Evolutionary conservation across 139 green algal genomes (phyloP), one percentile per base, ranked within the genome.

Genomic region (Pseudopediastrum boryanum): DNA sequence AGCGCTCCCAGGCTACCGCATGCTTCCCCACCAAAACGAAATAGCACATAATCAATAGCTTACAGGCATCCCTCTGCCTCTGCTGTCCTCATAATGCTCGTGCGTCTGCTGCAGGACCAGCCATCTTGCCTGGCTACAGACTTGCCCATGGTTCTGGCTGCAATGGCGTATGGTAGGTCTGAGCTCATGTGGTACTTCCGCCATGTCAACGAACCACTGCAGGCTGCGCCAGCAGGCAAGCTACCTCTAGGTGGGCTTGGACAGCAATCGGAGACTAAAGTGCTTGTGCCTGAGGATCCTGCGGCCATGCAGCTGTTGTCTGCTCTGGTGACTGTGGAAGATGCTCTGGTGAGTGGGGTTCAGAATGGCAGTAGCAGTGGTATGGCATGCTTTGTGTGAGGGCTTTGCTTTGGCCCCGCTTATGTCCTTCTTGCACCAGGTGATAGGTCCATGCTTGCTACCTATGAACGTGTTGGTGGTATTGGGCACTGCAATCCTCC

Each of bases 101-200:
- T n/a, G 23, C n/a, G 54, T 16, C 54, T 78, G 27, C 54, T 78
- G 71, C 71, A 70, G 38, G 71, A 78, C 25, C 23, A 70, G 38
- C 54, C 59, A 16, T 27, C 39, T 2, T 58, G 23, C 25, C 61
- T 78, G 9, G 52, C 74, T 27, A 44, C 54, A 13, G 43, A 43
- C 0, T 35, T 81, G 38, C 25, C 62, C 3, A 72, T 72, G 74
- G 43, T 51, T 41, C 62, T 81, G 8, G 74, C 74, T 35, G 74
- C 74, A 9, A 48, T 58, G 74, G 74, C 74, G 13, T 81, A 81
- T 31, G 74, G 44, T 25, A 73, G 44, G 35, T 64, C 35, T 41
- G 74, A 81, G 62, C 61, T 74, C 48, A 44, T 74, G 33, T 81
- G 74, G 74, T 81, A 81, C 62, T 81, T 81, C 48, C 51, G 74